phyloP scores from a whole-genome alignment of 306 rosid species.

The Cicer bijugum region DNA sequence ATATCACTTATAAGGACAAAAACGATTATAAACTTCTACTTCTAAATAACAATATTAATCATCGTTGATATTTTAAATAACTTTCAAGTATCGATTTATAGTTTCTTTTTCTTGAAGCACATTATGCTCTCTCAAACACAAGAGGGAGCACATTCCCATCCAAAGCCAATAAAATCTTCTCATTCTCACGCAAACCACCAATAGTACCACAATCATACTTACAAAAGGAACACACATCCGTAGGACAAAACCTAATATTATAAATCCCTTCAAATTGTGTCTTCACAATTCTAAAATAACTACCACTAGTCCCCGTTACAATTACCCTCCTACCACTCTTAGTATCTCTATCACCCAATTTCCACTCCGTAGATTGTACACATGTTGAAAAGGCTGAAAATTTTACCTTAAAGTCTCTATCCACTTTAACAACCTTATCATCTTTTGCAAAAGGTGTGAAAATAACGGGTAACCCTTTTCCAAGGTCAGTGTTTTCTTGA shows the following conservation, averaged over 20 bases:
- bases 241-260: constrained; percentile 59
- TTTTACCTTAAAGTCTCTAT: constrained; percentile 48
- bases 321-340: constrained; percentile 56
- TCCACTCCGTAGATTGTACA: constrained; percentile 51
- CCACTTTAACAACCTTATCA: constrained; percentile 44
- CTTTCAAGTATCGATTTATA: neutral
- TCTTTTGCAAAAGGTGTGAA: constrained; percentile 53
- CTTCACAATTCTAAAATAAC: constrained; percentile 48
- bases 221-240: constrained; percentile 56
- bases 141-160: constrained; percentile 45
- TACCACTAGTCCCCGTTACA: neutral
- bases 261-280: constrained; percentile 32
- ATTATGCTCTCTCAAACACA: constrained; percentile 31
- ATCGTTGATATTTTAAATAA: neutral
- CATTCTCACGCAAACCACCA: constrained; percentile 55
- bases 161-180: constrained; percentile 58
- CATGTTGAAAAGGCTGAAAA: constrained; percentile 48
- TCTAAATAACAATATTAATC: neutral
- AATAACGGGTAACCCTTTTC: constrained; percentile 42
- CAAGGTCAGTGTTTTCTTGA: constrained; percentile 48
- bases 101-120: neutral
- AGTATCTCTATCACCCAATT: constrained; percentile 25
- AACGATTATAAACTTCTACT: neutral
- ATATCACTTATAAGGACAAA: neutral
- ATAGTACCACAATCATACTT: constrained; percentile 50